Evolutionary conservation across 768 basidiomycete species (phyloP).

Genomic region (Lactarius tabidus): DNA sequence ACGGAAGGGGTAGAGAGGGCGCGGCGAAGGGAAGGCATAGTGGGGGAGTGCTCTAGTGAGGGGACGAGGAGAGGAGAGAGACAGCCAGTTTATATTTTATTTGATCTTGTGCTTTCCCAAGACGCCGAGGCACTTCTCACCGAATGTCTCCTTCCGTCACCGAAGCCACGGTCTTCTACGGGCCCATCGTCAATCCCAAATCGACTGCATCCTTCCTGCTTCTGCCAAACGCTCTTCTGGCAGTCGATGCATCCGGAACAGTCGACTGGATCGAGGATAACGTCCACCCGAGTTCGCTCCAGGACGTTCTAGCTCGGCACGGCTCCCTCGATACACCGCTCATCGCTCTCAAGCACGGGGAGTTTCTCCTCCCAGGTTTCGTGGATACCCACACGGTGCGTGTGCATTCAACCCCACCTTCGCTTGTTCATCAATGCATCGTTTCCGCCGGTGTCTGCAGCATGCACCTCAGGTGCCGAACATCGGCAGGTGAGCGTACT

Average conservation of each 20-base stretch:
- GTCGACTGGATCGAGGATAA: constrained; percentile 72
- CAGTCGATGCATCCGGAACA: constrained; percentile 46
- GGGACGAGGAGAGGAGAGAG: constrained; percentile 31
- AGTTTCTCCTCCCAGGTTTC: constrained; percentile 83
- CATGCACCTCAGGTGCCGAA: constrained; percentile 82
- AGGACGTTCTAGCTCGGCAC: constrained; percentile 47
- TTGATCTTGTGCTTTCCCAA: too few species aligned
- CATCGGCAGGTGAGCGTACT: constrained; percentile 48
- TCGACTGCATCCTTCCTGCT: constrained; percentile 42
- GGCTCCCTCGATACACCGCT: constrained; percentile 39
- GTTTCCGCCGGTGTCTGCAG: constrained; percentile 33
- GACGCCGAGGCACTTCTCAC: too few species aligned
- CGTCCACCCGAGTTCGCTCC: constrained; percentile 45
- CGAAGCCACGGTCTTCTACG: constrained; percentile 42
- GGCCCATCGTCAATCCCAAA: constrained; percentile 53
- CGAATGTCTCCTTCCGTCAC: not conserved
- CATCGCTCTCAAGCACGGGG: constrained; percentile 39
- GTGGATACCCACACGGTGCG: constrained; percentile 89
- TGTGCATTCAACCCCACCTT: not conserved
- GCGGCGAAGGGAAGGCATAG: constrained; percentile 78
- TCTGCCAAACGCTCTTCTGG: constrained; percentile 52
- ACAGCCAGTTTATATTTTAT: not conserved
- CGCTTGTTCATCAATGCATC: not conserved
- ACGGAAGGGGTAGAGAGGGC: constrained; percentile 66
- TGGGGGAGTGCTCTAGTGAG: constrained; percentile 36